Base-by-base conservation (phyloP, 305 asterid genomes). In the Fraxinus sp. region DNA sequence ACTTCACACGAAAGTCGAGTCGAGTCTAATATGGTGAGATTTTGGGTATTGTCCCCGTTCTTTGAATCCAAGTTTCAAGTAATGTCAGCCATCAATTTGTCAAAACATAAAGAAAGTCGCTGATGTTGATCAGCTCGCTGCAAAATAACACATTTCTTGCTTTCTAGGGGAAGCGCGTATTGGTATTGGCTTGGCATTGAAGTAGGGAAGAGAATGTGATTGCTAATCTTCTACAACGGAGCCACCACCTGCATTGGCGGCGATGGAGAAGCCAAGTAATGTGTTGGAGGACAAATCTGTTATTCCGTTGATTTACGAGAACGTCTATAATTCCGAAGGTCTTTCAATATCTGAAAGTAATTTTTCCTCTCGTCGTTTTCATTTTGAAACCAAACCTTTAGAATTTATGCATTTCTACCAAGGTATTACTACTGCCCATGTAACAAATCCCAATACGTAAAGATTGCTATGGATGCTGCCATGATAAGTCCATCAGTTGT, bases 251-350 rank as follows among this genome's bases (percentile, higher is more conserved):
- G 83, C 81, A 24, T 22, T 86, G 0, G 83, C 22, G 9, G 71
- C 75, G 30, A 32, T 30, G 32, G 76, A 26, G 59, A 75, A 16
- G 70, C 80, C 10, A 76, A 55, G 6, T 5, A 80, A 79, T 8
- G 66, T 70, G 16, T 82, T 68, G 26, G 83, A 83, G 64, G 89
- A 86, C 70, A 83, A 86, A 75, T 74, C 77, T 36, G 82, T 85
- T n/a, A 49, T 85, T 62, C 78, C 82, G 14, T 39, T 68, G 6
- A 24, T 72, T 36, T 36, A 66, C 6, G 77, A 55, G 78, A 85
- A 78, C 36, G 80, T 80, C 32, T 66, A 75, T 10, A 71, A 84
- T 20, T 35, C 81, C 64, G 57, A 77, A 71, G 71, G 77, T 76
- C 71, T 73, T 26, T 76, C 46, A 26, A n/a, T 72, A 1, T 5